Conservation (phyloP, 345 rosid species). For the Melaleuca alternifolia region DNA sequence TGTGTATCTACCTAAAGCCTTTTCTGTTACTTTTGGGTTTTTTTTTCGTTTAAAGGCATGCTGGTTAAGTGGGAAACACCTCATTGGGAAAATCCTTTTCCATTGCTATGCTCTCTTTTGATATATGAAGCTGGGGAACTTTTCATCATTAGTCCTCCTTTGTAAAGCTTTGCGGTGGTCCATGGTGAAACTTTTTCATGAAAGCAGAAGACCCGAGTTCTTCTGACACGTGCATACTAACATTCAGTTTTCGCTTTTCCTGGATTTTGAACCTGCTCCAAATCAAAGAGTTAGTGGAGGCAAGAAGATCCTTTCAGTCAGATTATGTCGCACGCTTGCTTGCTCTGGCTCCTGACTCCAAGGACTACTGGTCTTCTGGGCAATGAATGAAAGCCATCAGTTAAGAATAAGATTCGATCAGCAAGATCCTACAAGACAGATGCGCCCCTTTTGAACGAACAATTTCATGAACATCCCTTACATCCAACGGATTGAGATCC, state of each 20-base stretch:
- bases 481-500: not conserved
- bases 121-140: not conserved
- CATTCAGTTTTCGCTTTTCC: not conserved
- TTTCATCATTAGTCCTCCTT: not conserved
- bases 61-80: not conserved
- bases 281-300: not conserved
- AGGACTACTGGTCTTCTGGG: not conserved
- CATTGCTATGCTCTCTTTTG: not conserved
- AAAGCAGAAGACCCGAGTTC: not conserved
- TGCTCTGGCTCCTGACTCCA: not conserved
- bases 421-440: not conserved
- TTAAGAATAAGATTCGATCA: not conserved
- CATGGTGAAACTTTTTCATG: not conserved
- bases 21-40: not conserved
- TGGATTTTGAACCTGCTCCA: not conserved
- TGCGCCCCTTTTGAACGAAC: not conserved
- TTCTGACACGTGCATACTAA: not conserved
- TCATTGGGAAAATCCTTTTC: not conserved
- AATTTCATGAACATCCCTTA: not conserved
- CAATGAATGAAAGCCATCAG: not conserved
- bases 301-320: not conserved
- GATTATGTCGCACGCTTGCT: not conserved
- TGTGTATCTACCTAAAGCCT: not conserved
- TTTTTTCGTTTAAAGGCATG: not conserved
- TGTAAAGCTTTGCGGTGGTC: not conserved